A percentile compares a stretch with the other conserved stretches of the same genome.
phyloP scores from a whole-genome alignment of 2,329 filamentous ascomycete species.

The Colletotrichum eleusines region DNA sequence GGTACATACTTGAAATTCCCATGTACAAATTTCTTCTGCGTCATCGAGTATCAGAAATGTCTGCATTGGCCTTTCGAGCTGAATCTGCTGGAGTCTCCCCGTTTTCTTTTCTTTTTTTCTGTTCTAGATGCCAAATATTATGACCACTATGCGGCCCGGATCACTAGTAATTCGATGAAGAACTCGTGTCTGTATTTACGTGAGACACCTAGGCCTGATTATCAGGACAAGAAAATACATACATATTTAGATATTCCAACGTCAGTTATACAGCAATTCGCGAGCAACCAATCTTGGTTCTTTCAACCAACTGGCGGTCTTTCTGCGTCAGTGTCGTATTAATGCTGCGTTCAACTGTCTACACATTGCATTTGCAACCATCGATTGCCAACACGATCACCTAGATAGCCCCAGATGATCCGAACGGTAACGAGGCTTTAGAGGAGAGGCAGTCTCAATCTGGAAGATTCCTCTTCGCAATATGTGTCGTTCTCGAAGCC shows the following conservation, averaged over 20 bases:
- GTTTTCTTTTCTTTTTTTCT: too few relatives aligned
- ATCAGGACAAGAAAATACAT: neutral
- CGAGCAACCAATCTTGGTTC: neutral
- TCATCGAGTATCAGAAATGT: too few relatives aligned
- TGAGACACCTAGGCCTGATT: too few relatives aligned
- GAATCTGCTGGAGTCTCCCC: fast-evolving
- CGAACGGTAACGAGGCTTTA: neutral
- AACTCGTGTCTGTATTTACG: too few relatives aligned
- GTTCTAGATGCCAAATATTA: neutral
- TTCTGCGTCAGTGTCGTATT: neutral
- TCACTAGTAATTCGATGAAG: neutral
- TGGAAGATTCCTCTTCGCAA: neutral
- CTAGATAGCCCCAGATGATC: neutral
- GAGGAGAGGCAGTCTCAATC: neutral
- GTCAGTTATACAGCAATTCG: neutral
- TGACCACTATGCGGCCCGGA: fast-evolving
- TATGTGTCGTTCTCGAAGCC: too few relatives aligned
- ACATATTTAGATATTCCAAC: neutral
- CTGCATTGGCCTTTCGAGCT: too few relatives aligned
- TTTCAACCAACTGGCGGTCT: neutral
- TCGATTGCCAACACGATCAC: neutral
- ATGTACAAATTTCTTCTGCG: neutral
- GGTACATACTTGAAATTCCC: too few relatives aligned
- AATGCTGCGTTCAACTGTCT: neutral
- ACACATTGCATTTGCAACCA: neutral